These are phyloP conservation scores for Penicillium canescens DNA, from an alignment of 495 filamentous ascomycete genomes.

Conservation along the genomic window DNA sequence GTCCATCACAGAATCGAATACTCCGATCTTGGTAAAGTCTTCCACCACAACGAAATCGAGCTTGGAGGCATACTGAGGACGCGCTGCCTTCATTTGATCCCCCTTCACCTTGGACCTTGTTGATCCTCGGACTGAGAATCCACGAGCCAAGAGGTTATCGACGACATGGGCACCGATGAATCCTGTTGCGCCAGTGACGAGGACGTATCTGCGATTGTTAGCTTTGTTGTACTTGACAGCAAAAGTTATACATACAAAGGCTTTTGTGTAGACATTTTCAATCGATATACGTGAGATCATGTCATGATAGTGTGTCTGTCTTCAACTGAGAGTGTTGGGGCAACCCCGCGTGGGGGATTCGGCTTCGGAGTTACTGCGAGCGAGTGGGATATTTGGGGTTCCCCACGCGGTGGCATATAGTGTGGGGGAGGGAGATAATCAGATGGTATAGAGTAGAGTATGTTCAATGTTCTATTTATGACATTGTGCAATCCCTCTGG, in stretches of 20 bases:
- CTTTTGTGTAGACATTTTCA: constrained; percentile 2
- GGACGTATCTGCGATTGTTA: constrained; percentile 19
- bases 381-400: no score
- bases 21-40: constrained; percentile 37
- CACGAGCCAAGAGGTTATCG: constrained; percentile 31
- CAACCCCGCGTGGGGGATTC: no score
- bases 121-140: constrained; percentile 39
- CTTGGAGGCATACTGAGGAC: constrained; percentile 29
- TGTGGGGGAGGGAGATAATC: no score
- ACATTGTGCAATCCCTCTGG: no score
- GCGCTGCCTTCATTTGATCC: constrained; percentile 30
- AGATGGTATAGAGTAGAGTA: no score
- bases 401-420: no score
- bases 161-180: constrained; percentile 45
- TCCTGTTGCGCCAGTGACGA: constrained; percentile 45
- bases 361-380: no score
- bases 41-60: constrained; percentile 38
- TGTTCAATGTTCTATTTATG: no score
- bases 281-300: not conserved
- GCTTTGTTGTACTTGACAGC: not conserved
- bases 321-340: no score
- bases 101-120: constrained; percentile 31
- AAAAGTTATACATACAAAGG: constrained; percentile 1
- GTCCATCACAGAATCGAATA: constrained; percentile 33
- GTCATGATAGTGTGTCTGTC: no score